phyloP scores from a whole-genome alignment of 345 rosid species.

The Cardamine occulta region DNA sequence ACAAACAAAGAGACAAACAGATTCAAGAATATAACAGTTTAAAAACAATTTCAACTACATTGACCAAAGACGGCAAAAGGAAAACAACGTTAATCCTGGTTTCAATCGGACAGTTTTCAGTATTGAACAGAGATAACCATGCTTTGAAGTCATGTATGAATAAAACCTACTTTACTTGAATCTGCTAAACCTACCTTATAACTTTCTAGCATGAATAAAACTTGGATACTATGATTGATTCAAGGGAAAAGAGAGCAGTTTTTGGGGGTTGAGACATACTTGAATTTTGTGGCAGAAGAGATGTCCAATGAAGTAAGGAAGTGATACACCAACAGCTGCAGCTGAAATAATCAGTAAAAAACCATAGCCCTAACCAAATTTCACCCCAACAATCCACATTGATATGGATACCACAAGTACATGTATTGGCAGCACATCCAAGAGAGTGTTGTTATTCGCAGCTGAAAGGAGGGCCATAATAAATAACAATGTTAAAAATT shows the following conservation, averaged over 20 bases:
- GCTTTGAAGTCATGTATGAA: background rate
- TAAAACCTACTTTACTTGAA: too few relatives aligned
- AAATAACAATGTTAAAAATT: too few relatives aligned
- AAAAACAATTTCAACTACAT: slow-evolving; percentile 22
- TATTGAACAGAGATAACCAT: background rate
- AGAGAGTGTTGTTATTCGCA: slow-evolving; percentile 76
- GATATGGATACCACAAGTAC: slow-evolving; percentile 29
- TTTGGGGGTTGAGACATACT: slow-evolving; percentile 41
- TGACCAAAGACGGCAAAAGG: slow-evolving; percentile 3
- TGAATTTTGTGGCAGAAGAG: slow-evolving; percentile 78
- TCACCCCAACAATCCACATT: slow-evolving; percentile 97
- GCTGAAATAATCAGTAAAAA: slow-evolving; percentile 76
- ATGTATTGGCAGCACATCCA: slow-evolving; percentile 59
- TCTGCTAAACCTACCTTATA: too few relatives aligned
- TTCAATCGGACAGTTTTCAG: background rate
- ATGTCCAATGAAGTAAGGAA: slow-evolving; percentile 84
- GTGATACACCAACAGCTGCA: slow-evolving; percentile 69
- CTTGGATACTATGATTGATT: background rate
- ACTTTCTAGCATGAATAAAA: too few relatives aligned
- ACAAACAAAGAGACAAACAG: background rate
- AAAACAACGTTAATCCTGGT: background rate
- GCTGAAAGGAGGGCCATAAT: slow-evolving; percentile 50
- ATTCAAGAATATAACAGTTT: background rate
- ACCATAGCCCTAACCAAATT: slow-evolving; percentile 93
- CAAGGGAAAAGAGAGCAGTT: slow-evolving; percentile 21